These are phyloP conservation scores for Salvia sclarea DNA, from an alignment of 305 asterid genomes.

Conservation along the genomic window DNA sequence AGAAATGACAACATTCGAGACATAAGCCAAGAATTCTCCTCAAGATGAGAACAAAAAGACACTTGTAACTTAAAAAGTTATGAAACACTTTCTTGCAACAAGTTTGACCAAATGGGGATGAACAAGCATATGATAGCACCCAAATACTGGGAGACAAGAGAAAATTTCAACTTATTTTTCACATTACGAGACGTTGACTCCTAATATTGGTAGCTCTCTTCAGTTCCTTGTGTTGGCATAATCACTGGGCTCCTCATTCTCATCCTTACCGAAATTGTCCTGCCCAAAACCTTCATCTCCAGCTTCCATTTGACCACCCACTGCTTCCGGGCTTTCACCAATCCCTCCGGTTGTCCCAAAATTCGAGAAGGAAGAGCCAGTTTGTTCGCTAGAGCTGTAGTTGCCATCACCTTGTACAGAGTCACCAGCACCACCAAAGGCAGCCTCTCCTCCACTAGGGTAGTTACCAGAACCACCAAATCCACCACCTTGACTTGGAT, in stretches of 20 bases:
- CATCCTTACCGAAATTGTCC: constrained; percentile 33
- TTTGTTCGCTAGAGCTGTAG: constrained; percentile 33
- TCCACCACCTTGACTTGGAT: constrained; percentile 32
- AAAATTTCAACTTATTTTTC: constrained; percentile 28
- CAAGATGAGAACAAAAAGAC: neutral
- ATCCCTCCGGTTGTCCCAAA: constrained; percentile 31
- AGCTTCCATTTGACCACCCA: constrained; percentile 26
- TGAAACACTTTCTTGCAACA: constrained; percentile 7
- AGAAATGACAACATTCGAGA: neutral
- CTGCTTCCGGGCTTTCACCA: constrained; percentile 33
- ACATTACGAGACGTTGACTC: constrained; percentile 22
- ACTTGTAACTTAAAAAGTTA: neutral
- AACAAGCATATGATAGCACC: constrained; percentile 16
- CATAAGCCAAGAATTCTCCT: neutral
- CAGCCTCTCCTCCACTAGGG: constrained; percentile 32
- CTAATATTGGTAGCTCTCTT: constrained; percentile 12
- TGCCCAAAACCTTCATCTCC: constrained; percentile 33
- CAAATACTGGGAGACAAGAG: constrained; percentile 15
- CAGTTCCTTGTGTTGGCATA: constrained; percentile 51
- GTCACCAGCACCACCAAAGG: constrained; percentile 32
- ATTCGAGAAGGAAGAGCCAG: constrained; percentile 34
- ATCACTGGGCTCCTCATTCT: constrained; percentile 41
- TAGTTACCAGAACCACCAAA: constrained; percentile 24
- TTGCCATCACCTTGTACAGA: constrained; percentile 32
- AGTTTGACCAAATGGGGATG: neutral